phyloP scores from a whole-genome alignment of 352 stramenopile species.

The Phytophthora ohioensis region DNA sequence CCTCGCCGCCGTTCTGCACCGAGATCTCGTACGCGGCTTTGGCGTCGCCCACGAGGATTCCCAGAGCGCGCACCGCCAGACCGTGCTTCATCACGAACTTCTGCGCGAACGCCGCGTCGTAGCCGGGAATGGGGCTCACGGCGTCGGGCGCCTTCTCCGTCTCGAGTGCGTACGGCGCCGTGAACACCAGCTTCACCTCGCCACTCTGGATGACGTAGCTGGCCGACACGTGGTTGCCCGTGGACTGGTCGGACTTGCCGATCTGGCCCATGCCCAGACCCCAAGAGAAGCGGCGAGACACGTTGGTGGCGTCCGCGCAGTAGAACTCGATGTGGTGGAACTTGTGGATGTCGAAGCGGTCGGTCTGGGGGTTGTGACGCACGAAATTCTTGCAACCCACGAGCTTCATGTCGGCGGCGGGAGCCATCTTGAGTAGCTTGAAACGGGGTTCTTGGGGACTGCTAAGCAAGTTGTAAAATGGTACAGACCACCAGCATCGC shows the following conservation, averaged over 20 bases:
- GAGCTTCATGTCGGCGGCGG: slow-evolving; percentile 50
- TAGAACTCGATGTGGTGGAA: slow-evolving; percentile 92
- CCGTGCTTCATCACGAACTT: slow-evolving; percentile 89
- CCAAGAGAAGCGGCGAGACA: slow-evolving; percentile 80
- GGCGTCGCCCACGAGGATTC: slow-evolving; percentile 85
- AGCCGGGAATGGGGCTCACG: slow-evolving; percentile 68
- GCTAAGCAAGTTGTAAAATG: slow-evolving; percentile 25
- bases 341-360: slow-evolving; percentile 79
- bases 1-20: slow-evolving; percentile 73
- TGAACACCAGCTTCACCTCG: slow-evolving; percentile 89
- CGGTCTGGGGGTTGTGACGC: slow-evolving; percentile 77
- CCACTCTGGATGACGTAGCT: slow-evolving; percentile 88
- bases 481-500: slow-evolving; percentile 11
- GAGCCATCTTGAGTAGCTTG: slow-evolving; percentile 18
- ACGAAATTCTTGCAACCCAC: slow-evolving; percentile 82
- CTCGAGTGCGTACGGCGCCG: slow-evolving; percentile 85
- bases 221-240: slow-evolving; percentile 86
- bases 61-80: slow-evolving; percentile 78
- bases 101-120: slow-evolving; percentile 69
- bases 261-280: slow-evolving; percentile 86
- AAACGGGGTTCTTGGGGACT: too few relatives aligned
- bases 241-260: slow-evolving; percentile 88
- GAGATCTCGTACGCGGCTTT: slow-evolving; percentile 80
- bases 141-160: slow-evolving; percentile 65
- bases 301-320: slow-evolving; percentile 82